These are phyloP conservation scores for Colletotrichum tamarilloi DNA, from an alignment of 2,329 filamentous ascomycete species.

Conservation along the genomic window DNA sequence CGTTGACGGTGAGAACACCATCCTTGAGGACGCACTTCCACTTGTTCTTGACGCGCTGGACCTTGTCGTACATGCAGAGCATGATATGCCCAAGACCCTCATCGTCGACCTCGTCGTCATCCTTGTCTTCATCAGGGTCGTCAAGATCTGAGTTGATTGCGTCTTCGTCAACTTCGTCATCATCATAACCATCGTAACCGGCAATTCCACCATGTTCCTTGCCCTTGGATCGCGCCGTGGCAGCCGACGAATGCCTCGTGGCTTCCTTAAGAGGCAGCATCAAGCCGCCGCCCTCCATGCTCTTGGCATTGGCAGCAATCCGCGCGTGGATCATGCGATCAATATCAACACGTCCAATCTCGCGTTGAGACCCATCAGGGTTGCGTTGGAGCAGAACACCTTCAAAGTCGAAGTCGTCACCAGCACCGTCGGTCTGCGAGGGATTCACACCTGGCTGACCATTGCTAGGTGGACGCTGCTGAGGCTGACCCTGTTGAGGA, in stretches of 20 bases:
- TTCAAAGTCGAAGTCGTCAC: slow-evolving; percentile 66
- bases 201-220: slow-evolving; percentile 49
- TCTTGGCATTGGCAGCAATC: slow-evolving; percentile 72
- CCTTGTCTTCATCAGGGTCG: slow-evolving; percentile 87
- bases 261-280: slow-evolving; percentile 78
- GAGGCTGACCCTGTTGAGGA: slow-evolving; percentile 44
- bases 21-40: slow-evolving; percentile 99
- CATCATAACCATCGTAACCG: slow-evolving; percentile 74
- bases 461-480: slow-evolving; percentile 38
- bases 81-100: slow-evolving; percentile 89
- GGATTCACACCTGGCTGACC: slow-evolving; percentile 40
- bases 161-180: slow-evolving; percentile 81
- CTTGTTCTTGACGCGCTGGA: slow-evolving; percentile 99
- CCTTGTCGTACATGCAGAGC: slow-evolving; percentile 99
- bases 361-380: slow-evolving; percentile 63
- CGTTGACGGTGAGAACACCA: slow-evolving; percentile 91
- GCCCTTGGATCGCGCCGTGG: slow-evolving; percentile 35
- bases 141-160: slow-evolving; percentile 99
- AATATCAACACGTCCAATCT: slow-evolving; percentile 71
- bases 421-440: slow-evolving; percentile 78
- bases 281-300: slow-evolving; percentile 80
- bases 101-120: slow-evolving; percentile 88
- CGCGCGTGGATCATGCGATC: slow-evolving; percentile 77
- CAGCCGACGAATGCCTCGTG: slow-evolving; percentile 47
- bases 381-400: slow-evolving; percentile 70